Evolutionary conservation across 768 basidiomycete species (phyloP), one percentile per base, ranked within the genome.

Genomic region (Auricularia sp.): DNA sequence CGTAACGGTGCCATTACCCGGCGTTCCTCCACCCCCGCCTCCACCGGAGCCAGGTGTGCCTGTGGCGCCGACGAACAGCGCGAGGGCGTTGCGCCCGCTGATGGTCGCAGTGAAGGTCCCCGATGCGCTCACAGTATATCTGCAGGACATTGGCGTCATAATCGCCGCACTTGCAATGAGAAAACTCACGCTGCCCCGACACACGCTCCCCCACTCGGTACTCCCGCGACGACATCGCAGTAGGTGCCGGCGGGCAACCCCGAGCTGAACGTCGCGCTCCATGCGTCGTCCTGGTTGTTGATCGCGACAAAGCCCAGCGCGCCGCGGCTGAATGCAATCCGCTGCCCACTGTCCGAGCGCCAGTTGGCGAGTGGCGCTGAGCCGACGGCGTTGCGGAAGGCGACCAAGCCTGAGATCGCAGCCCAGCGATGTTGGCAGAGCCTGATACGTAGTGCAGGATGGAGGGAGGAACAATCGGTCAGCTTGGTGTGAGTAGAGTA

Each of bases 301-400:
- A 88, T 88, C 0, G 81, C 86, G 1, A 87, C 82, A 65, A 84
- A 87, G 2, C 87, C 86, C 53, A 74, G 70, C 0, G 8, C 64
- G 81, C 87, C 87, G 67, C 87, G 74, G 4, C 84, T 83, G 68
- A 87, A 90, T 0, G 87, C 87, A 64, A 88, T 85, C 70, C 81
- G 87, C 65, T 84, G 76, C 3, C 79, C 74, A 59, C 78, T 77
- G 0, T 84, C 82, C 2, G 85, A 80, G 4, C 82, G 77, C 84
- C 86, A 88, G 68, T 85, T 77, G 1, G 73, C 80, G 3, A 88
- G 67, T 1, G 77, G 70, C 2, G 82, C 77, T 2, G 74, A 69
- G 33, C 36, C 58, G 21, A 64, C 68, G 29, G 64, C 42, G 36
- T 65, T 64, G 36, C 61, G 62, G 44, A 66, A 66, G 21, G 61